Conservation (phyloP, 2,329 filamentous ascomycete genomes). For the Arachnopeziza araneosa region DNA sequence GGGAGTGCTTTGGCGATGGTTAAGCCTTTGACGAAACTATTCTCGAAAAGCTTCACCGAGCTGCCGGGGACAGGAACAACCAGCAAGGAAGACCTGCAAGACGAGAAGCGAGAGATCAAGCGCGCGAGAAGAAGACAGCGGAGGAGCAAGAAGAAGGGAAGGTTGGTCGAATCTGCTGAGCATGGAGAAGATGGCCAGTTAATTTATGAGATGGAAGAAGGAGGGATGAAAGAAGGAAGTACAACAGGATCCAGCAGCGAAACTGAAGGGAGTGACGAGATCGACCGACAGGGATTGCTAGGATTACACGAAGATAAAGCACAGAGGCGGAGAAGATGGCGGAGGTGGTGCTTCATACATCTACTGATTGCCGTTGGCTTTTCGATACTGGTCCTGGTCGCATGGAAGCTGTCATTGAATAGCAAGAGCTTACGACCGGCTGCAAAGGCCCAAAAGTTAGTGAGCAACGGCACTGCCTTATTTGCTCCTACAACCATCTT, state of each 20-base stretch:
- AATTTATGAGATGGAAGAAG: constrained; percentile 90
- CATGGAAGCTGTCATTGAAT: constrained; percentile 52
- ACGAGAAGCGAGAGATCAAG: constrained; percentile 30
- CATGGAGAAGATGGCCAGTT: constrained; percentile 67
- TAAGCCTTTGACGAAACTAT: constrained; percentile 35
- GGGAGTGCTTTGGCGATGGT: constrained; percentile 21
- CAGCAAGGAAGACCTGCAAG: constrained; percentile 2
- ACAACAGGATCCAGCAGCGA: constrained; percentile 57
- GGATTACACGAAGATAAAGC: constrained; percentile 40
- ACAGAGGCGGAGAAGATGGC: constrained; percentile 47
- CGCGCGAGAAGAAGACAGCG: constrained; percentile 46
- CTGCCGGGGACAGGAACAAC: constrained; percentile 19
- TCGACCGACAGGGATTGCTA: constrained; percentile 48
- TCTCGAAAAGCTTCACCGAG: constrained; percentile 24
- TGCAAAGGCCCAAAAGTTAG: constrained; percentile 31
- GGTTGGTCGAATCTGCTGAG: constrained; percentile 46
- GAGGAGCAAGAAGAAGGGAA: constrained; percentile 44
- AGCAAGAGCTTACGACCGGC: constrained; percentile 30
- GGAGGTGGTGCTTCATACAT: constrained; percentile 49
- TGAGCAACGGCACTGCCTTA: constrained; percentile 78
- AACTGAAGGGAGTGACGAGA: constrained; percentile 52
- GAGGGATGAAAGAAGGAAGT: constrained; percentile 62
- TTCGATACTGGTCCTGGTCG: constrained; percentile 48
- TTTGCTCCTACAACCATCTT: constrained; percentile 91
- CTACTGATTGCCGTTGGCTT: constrained; percentile 47